Evolutionary conservation across 345 rosid species (phyloP).

Genomic region (Rhodamnia rubescens): DNA sequence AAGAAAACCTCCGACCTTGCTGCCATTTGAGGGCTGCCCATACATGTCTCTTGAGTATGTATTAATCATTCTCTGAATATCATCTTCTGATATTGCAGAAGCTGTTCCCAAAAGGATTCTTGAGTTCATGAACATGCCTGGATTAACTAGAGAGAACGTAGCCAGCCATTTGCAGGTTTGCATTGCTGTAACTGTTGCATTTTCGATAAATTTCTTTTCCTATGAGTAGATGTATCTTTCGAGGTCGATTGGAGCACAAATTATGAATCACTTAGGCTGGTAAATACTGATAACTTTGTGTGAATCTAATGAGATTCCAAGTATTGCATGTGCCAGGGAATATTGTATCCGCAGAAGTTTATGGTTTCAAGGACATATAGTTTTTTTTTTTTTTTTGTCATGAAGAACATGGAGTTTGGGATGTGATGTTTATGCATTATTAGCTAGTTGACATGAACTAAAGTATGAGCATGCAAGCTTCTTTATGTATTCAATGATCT

Average conservation of each 20-base stretch:
- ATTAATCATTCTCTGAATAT: background rate
- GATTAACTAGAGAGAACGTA: constrained; percentile 68
- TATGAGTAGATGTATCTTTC: background rate
- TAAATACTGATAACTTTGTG: background rate
- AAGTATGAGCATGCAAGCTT: background rate
- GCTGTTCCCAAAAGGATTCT: constrained; percentile 74
- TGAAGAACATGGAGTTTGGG: background rate
- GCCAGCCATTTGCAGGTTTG: constrained; percentile 46
- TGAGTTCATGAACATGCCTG: constrained; percentile 51
- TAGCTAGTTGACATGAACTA: background rate
- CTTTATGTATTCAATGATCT: background rate
- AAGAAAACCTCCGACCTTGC: constrained; percentile 9
- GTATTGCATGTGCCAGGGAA: background rate
- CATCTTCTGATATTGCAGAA: constrained; percentile 21
- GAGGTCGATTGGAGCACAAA: background rate
- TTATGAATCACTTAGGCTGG: background rate
- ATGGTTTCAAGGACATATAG: background rate
- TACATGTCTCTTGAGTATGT: background rate
- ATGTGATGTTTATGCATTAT: background rate
- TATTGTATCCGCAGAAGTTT: background rate
- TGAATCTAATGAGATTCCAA: background rate
- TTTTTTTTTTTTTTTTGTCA: background rate
- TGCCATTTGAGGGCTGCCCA: background rate
- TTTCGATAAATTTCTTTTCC: background rate
- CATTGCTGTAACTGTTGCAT: background rate